Conservation (phyloP, 2,329 filamentous ascomycete genomes). For the Alternaria incomplexa region DNA sequence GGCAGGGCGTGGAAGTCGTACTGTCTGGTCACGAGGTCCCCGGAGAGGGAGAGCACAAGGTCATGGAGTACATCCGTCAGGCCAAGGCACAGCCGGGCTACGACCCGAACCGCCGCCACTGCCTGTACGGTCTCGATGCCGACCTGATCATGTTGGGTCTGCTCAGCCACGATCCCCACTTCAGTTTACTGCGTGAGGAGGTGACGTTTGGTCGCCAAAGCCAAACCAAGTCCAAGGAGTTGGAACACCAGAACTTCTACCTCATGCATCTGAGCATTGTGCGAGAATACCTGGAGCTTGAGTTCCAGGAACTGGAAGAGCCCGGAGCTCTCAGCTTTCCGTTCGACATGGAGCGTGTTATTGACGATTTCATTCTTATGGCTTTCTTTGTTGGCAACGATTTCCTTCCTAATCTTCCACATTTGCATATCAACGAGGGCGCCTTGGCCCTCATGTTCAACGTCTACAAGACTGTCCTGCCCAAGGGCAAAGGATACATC, state of each 20-base stretch:
- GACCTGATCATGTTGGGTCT: constrained; percentile 98
- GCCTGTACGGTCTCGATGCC: constrained; percentile 94
- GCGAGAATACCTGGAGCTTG: constrained; percentile 92
- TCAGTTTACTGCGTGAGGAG: constrained; percentile 94
- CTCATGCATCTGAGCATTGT: constrained; percentile 97
- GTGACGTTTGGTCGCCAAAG: constrained; percentile 93
- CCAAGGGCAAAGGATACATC: constrained; percentile 89
- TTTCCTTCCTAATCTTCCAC: constrained; percentile 95
- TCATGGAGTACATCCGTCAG: constrained; percentile 99
- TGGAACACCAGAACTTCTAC: constrained; percentile 99
- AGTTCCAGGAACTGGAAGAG: constrained; percentile 90
- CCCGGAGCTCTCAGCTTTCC: constrained; percentile 73
- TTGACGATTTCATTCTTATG: constrained; percentile 99
- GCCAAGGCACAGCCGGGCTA: constrained; percentile 95
- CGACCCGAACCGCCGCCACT: constrained; percentile 92
- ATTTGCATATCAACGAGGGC: constrained; percentile 97
- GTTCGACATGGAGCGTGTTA: constrained; percentile 94
- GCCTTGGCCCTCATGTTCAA: constrained; percentile 97
- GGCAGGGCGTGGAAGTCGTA: constrained; percentile 96
- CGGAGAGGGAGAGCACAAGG: constrained; percentile 98
- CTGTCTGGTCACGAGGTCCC: constrained; percentile 97
- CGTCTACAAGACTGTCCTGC: constrained; percentile 90
- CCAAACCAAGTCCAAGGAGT: constrained; percentile 89
- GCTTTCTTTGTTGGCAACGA: constrained; percentile 99
- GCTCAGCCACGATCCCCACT: constrained; percentile 96